Evolutionary conservation across 2,329 filamentous ascomycete genomes (phyloP).

Genomic region (Diaporthe sp.): DNA sequence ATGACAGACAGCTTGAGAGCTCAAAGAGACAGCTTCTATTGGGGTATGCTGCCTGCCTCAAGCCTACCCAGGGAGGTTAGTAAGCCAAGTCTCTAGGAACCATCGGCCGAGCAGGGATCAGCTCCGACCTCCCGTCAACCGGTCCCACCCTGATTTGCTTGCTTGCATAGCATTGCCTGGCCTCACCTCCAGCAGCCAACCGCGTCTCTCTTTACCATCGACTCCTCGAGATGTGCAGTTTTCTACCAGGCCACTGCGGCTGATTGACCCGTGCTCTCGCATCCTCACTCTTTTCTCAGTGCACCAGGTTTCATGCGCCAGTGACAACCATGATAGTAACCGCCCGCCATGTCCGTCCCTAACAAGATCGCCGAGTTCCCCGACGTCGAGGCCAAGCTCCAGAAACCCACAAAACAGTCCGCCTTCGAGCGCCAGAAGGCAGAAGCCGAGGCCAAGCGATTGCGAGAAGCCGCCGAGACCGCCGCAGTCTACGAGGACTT

Average conservation of each 20-base stretch:
- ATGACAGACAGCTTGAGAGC: background rate
- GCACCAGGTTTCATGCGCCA: background rate
- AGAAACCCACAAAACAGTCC: constrained; percentile 85
- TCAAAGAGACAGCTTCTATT: background rate
- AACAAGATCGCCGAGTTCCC: constrained; percentile 72
- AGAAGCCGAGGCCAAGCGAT: constrained; percentile 89
- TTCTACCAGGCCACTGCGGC: background rate
- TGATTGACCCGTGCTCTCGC: background rate
- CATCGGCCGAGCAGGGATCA: background rate
- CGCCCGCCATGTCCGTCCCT: constrained; percentile 60
- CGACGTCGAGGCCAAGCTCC: constrained; percentile 81
- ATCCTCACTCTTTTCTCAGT: background rate
- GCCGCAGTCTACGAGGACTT: constrained; percentile 90
- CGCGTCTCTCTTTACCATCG: background rate
- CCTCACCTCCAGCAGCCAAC: background rate
- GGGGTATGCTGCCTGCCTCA: background rate
- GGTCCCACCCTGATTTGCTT: background rate
- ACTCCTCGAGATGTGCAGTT: background rate
- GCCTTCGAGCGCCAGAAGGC: constrained; percentile 90
- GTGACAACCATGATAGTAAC: constrained; percentile 30
- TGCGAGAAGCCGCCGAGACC: constrained; percentile 87
- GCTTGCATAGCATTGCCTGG: background rate
- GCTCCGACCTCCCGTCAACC: constrained; percentile 3
- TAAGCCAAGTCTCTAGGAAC: background rate
- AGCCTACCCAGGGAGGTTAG: background rate